Evolutionary conservation across 129 eudicot species (phyloP).

Genomic region (Solidago caesia): DNA sequence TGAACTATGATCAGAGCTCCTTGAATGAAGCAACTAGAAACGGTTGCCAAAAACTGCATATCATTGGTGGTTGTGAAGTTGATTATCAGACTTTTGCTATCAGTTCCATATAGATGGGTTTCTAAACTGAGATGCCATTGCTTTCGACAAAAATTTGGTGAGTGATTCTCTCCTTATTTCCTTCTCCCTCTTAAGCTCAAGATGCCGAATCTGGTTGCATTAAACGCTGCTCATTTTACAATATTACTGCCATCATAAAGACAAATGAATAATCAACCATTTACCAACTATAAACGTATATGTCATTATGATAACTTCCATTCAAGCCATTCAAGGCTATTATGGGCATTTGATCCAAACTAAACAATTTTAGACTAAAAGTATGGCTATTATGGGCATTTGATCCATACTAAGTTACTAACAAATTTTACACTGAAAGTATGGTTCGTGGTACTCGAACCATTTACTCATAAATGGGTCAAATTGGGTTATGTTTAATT

Average conservation of each 20-base stretch:
- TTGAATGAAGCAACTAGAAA: background rate
- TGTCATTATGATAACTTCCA: background rate
- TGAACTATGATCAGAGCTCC: background rate
- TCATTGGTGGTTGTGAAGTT: slow-evolving; percentile 6
- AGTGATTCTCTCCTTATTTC: slow-evolving; percentile 62
- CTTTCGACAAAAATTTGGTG: slow-evolving; percentile 65
- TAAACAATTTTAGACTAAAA: no score
- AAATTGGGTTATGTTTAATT: no score
- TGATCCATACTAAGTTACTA: no score
- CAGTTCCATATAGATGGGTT: slow-evolving; percentile 78
- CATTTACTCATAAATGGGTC: no score
- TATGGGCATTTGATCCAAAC: no score
- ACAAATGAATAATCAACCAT: no score
- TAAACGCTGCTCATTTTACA: no score
- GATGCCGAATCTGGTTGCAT: slow-evolving; percentile 65
- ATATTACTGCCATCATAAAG: no score
- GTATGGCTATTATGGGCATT: no score
- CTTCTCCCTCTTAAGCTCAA: slow-evolving; percentile 77
- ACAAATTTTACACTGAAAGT: no score
- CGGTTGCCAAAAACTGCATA: background rate
- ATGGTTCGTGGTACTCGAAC: no score
- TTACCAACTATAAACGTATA: no score
- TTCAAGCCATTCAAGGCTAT: background rate
- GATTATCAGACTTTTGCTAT: background rate
- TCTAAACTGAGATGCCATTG: slow-evolving; percentile 81